These are phyloP conservation scores for Globisporangium rhizosaccharum DNA, from an alignment of 352 stramenopile species.

Conservation along the genomic window DNA sequence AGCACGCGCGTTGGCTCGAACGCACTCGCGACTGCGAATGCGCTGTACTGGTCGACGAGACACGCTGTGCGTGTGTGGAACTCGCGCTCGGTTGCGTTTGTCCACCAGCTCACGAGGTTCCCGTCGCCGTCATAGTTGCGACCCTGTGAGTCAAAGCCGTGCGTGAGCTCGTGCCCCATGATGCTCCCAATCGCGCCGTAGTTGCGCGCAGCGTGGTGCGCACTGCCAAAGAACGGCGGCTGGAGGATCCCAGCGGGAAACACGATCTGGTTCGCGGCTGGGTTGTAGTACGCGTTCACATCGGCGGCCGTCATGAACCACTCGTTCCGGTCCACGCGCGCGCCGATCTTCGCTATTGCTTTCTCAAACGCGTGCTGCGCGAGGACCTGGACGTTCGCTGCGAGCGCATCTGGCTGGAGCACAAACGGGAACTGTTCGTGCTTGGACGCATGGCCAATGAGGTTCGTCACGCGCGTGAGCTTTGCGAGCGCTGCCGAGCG, in stretches of 20 bases:
- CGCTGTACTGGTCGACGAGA: constrained; percentile 59
- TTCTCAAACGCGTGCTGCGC: constrained; percentile 38
- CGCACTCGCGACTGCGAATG: constrained; percentile 36
- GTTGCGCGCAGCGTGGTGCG: constrained; percentile 85
- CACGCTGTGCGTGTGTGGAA: constrained; percentile 62
- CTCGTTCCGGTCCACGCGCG: constrained; percentile 49
- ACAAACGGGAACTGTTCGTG: constrained; percentile 55
- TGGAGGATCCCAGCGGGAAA: constrained; percentile 96
- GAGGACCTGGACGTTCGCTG: constrained; percentile 47
- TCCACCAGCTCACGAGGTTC: constrained; percentile 94
- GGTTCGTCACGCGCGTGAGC: constrained; percentile 71
- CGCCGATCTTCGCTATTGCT: constrained; percentile 30
- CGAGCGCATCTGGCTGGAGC: constrained; percentile 28
- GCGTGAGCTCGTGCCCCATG: constrained; percentile 95
- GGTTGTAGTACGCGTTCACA: constrained; percentile 89
- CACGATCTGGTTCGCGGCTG: constrained; percentile 87
- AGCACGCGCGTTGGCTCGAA: constrained; percentile 37
- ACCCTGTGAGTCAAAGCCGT: constrained; percentile 93
- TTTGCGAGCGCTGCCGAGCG: constrained; percentile 83
- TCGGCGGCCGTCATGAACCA: constrained; percentile 91
- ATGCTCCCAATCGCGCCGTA: constrained; percentile 92
- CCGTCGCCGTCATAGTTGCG: constrained; percentile 85
- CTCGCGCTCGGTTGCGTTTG: constrained; percentile 63
- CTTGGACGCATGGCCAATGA: constrained; percentile 52
- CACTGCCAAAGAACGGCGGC: constrained; percentile 89